Conservation (phyloP, 805 yeast genomes). For the Zygoascus flipseniorum region DNA sequence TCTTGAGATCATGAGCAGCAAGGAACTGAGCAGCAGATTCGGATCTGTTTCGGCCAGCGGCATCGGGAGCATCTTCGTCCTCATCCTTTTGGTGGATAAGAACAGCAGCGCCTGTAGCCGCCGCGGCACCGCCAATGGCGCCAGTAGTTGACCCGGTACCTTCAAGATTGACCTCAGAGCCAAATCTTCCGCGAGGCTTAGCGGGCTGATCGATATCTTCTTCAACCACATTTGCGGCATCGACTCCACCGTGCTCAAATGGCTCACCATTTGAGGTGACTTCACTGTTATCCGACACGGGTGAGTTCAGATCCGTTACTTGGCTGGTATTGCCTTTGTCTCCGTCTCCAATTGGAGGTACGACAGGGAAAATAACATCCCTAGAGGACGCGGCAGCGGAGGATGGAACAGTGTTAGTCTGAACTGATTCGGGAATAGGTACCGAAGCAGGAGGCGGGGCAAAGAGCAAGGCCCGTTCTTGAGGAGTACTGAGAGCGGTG, state of each 20-base stretch:
- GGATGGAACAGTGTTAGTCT: constrained; percentile 1
- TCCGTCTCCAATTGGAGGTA: neutral
- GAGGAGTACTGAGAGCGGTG: constrained; percentile 54
- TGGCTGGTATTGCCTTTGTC: neutral
- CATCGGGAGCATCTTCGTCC: neutral
- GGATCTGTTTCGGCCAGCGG: neutral
- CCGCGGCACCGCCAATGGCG: constrained; percentile 11
- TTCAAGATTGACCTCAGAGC: constrained; percentile 18
- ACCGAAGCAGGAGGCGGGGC: constrained; percentile 7
- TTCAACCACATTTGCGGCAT: neutral
- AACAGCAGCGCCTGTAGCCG: constrained; percentile 9
- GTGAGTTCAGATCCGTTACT: constrained; percentile 9
- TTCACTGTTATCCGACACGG: constrained; percentile 18
- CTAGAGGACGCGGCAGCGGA: neutral
- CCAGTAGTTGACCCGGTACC: constrained; percentile 4
- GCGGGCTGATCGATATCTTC: constrained; percentile 1
- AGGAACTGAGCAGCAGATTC: constrained; percentile 1
- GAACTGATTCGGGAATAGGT: constrained; percentile 5
- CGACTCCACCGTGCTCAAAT: constrained; percentile 7
- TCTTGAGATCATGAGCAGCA: constrained; percentile 5
- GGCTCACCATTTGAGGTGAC: constrained; percentile 23
- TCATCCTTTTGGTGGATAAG: constrained; percentile 1
- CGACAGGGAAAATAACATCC: neutral
- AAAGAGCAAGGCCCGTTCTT: constrained; percentile 19
- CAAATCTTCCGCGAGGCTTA: constrained; percentile 17